Evolutionary conservation across 2,329 filamentous ascomycete genomes (phyloP).

Genomic region (Penicillium sp.): DNA sequence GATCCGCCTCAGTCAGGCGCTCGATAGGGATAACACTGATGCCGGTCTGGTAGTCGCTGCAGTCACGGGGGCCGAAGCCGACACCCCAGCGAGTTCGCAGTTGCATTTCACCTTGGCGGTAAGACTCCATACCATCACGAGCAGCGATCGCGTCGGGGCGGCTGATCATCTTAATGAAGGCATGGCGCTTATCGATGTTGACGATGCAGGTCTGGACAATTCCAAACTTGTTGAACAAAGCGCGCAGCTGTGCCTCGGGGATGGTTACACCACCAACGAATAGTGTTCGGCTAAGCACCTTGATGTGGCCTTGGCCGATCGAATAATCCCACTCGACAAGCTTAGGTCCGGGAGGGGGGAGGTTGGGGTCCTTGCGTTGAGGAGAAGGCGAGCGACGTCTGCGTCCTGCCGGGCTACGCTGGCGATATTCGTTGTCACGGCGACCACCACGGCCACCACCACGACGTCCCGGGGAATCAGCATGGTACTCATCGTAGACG

Average conservation of each 20-base stretch:
- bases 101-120: slow-evolving; percentile 71
- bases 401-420: slow-evolving; percentile 78
- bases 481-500: slow-evolving; percentile 74
- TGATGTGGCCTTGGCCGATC: slow-evolving; percentile 78
- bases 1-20: slow-evolving; percentile 91
- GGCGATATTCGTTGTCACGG: slow-evolving; percentile 71
- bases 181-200: slow-evolving; percentile 96
- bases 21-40: slow-evolving; percentile 92
- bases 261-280: slow-evolving; percentile 95
- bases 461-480: slow-evolving; percentile 66
- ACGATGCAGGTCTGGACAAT: slow-evolving; percentile 96
- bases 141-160: slow-evolving; percentile 82
- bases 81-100: slow-evolving; percentile 95
- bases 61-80: slow-evolving; percentile 94
- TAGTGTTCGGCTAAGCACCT: slow-evolving; percentile 90
- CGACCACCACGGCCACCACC: slow-evolving; percentile 56
- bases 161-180: slow-evolving; percentile 98
- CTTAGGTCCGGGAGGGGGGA: slow-evolving; percentile 63
- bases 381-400: slow-evolving; percentile 68
- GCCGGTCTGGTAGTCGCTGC: slow-evolving; percentile 91
- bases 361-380: slow-evolving; percentile 45
- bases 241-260: slow-evolving; percentile 79
- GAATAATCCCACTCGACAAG: slow-evolving; percentile 78
- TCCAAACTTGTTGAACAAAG: slow-evolving; percentile 80
- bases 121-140: slow-evolving; percentile 84